These are phyloP conservation scores for Vitis amurensis DNA, from an alignment of 164 flowering plant species.

Conservation along the genomic window DNA sequence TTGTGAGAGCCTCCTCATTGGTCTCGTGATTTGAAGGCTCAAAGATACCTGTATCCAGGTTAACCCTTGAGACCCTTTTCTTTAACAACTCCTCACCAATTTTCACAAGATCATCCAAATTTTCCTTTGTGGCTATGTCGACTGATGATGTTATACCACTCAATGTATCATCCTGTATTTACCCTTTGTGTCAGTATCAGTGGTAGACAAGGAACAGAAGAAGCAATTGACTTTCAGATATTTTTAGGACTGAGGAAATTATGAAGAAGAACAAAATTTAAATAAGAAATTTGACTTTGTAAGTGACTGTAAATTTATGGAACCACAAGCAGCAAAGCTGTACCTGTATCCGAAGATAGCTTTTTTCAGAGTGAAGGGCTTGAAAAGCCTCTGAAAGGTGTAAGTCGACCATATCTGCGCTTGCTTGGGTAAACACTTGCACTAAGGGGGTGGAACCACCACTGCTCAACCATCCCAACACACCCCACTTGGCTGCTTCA, in stretches of 20 bases:
- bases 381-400: slow-evolving; percentile 2
- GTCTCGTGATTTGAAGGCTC: slow-evolving; percentile 11
- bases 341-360: neutral
- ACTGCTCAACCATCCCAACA: slow-evolving; percentile 20
- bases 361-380: slow-evolving; percentile 6
- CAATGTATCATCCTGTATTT: slow-evolving; percentile 34
- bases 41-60: slow-evolving; percentile 11
- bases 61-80: slow-evolving; percentile 32
- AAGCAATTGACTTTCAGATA: no score
- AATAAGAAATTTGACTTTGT: no score
- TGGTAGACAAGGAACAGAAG: no score
- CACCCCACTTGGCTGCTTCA: slow-evolving; percentile 33
- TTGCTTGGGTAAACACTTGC: slow-evolving; percentile 35
- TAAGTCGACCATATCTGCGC: slow-evolving; percentile 39
- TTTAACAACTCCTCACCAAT: slow-evolving; percentile 20
- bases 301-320: no score
- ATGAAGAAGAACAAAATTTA: no score
- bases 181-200: no score
- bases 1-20: slow-evolving; percentile 22
- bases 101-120: slow-evolving; percentile 17
- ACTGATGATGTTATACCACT: slow-evolving; percentile 9
- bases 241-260: no score
- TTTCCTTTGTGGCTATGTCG: slow-evolving; percentile 22
- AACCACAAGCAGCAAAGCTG: no score
- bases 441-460: slow-evolving; percentile 28